Evolutionary conservation across 2,329 filamentous ascomycete species (phyloP).

Genomic region (Pseudocercospora ulei): DNA sequence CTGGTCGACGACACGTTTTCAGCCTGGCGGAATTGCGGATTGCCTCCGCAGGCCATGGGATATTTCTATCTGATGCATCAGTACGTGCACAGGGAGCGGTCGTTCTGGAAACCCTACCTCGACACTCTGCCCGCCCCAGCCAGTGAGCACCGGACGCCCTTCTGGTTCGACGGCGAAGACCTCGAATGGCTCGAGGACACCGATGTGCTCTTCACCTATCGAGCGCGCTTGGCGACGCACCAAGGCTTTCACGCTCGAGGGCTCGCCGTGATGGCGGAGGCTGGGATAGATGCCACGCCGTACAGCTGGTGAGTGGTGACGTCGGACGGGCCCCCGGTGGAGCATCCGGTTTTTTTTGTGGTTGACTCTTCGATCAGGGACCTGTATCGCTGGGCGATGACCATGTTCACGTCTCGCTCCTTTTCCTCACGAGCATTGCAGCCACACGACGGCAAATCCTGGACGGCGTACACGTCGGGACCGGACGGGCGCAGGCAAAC

Average conservation of each 20-base stretch:
- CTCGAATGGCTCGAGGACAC: slow-evolving; percentile 33
- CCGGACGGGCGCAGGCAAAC: slow-evolving; percentile 28
- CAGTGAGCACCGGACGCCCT: slow-evolving; percentile 29
- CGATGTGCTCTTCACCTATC: slow-evolving; percentile 31
- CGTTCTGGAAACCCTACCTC: slow-evolving; percentile 36
- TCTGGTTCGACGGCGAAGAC: slow-evolving; percentile 33
- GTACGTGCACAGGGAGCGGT: slow-evolving; percentile 30
- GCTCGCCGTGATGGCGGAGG: slow-evolving; percentile 27
- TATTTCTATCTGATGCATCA: slow-evolving; percentile 35
- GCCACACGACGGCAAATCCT: slow-evolving; percentile 33
- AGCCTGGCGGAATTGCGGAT: slow-evolving; percentile 26
- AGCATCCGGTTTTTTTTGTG: slow-evolving; percentile 15
- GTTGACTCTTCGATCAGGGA: slow-evolving; percentile 35
- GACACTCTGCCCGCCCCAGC: slow-evolving; percentile 32
- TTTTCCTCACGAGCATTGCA: slow-evolving; percentile 40
- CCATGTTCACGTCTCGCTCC: slow-evolving; percentile 45
- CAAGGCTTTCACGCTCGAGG: slow-evolving; percentile 34
- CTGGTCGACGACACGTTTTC: slow-evolving; percentile 33
- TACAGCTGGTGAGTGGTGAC: slow-evolving; percentile 38
- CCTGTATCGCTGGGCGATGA: slow-evolving; percentile 44
- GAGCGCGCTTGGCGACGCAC: slow-evolving; percentile 33
- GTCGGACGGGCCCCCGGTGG: slow-evolving; percentile 28
- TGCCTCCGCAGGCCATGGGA: slow-evolving; percentile 30
- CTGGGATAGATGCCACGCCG: slow-evolving; percentile 29
- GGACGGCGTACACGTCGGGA: slow-evolving; percentile 32